A percentile compares a stretch with the other conserved stretches of the same genome.
These are phyloP conservation scores for Ambrosia trifida DNA, from an alignment of 129 eudicot species.

Conservation along the genomic window DNA sequence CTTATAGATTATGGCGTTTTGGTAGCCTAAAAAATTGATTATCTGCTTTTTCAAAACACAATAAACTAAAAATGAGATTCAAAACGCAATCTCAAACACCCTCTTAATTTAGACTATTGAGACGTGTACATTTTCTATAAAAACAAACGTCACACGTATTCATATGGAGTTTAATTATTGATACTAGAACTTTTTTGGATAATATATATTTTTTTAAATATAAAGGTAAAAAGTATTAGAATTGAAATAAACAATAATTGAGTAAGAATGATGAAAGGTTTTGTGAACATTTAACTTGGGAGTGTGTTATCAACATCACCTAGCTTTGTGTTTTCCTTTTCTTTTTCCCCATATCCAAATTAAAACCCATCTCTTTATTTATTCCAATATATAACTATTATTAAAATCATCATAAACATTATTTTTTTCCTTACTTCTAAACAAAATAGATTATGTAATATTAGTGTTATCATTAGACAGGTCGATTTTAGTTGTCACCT, in stretches of 20 bases:
- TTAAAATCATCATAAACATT: neutral
- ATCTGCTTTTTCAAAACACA: no score
- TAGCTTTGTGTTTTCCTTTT: constrained; percentile 21
- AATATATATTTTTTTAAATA: constrained; percentile 1
- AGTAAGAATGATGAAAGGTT: constrained; percentile 16
- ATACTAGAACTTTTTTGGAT: constrained; percentile 1
- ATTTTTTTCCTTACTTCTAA: neutral
- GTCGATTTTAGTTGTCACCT: no score
- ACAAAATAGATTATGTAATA: neutral
- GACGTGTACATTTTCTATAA: neutral
- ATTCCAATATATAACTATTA: neutral
- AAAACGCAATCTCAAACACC: no score
- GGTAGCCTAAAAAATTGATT: no score
- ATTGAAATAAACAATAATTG: constrained; percentile 17
- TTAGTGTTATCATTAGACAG: no score
- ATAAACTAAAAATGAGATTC: neutral
- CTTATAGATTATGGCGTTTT: no score
- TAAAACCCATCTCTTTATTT: neutral
- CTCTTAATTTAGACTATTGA: neutral
- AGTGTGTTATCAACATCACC: constrained; percentile 32
- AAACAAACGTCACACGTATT: neutral
- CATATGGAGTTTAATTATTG: neutral
- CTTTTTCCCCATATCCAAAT: constrained; percentile 18
- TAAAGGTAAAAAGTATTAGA: neutral
- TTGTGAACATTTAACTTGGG: constrained; percentile 21